phyloP scores from a whole-genome alignment of 768 basidiomycete species.

The Phylloporus arenicola region DNA sequence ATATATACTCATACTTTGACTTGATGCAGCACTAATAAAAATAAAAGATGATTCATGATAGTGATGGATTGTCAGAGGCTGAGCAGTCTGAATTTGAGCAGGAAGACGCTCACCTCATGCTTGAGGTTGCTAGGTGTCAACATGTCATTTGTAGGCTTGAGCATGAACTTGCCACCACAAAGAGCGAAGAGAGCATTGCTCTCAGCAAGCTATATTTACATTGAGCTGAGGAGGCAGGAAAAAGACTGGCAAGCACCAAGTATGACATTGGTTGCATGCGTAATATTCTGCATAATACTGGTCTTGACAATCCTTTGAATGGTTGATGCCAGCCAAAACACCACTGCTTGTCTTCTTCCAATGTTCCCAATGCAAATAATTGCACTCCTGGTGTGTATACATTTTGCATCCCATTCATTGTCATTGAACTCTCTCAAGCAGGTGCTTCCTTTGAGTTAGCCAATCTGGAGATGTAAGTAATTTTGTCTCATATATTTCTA shows the following conservation, averaged over 20 bases:
- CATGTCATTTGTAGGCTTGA: not conserved
- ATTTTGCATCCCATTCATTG: not conserved
- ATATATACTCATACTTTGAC: too few relatives aligned
- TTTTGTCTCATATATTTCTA: too few relatives aligned
- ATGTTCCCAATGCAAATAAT: not conserved
- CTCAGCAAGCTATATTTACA: not conserved
- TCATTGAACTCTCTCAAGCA: not conserved
- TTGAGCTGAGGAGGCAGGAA: not conserved
- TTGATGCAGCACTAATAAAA: too few relatives aligned
- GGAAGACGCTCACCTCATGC: not conserved
- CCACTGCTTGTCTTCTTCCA: not conserved
- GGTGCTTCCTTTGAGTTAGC: not conserved
- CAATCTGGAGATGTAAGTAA: not conserved
- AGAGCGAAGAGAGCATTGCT: not conserved
- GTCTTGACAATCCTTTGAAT: not conserved
- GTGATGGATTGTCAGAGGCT: not conserved
- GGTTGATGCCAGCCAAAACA: not conserved
- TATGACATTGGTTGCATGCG: not conserved
- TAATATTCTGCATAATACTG: not conserved
- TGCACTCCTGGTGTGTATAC: not conserved
- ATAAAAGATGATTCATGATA: too few relatives aligned
- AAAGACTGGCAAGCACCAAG: not conserved
- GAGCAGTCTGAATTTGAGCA: not conserved
- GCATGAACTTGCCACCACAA: not conserved
- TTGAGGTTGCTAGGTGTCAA: not conserved